Evolutionary conservation across 441 rosid genomes (phyloP).

Genomic region (Gossypium aridum): DNA sequence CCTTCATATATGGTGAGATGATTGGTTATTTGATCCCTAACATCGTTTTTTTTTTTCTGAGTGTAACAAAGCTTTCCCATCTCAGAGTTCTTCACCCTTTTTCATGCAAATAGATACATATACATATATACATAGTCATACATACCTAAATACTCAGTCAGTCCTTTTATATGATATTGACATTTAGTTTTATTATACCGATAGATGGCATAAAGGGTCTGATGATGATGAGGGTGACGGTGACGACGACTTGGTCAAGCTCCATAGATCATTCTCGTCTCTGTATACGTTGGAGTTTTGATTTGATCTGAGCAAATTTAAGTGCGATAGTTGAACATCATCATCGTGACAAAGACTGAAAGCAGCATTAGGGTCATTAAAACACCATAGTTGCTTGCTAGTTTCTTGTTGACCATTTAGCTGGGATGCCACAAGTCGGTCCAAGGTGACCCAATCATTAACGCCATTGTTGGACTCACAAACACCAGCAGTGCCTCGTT

Average conservation of each 20-base stretch:
- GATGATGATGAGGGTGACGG: conserved; percentile 48
- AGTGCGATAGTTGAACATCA: conserved; percentile 28
- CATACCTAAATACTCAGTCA: neutral
- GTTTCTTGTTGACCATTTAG: conserved; percentile 49
- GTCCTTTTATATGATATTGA: neutral
- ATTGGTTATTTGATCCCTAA: neutral
- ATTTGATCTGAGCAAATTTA: conserved; percentile 31
- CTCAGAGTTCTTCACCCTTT: conserved; percentile 10
- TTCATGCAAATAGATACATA: conserved; percentile 11
- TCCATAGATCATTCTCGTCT: conserved; percentile 49
- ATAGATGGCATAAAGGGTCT: conserved; percentile 75
- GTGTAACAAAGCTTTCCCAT: conserved; percentile 19
- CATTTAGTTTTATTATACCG: conserved; percentile 34
- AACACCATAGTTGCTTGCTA: conserved; percentile 32
- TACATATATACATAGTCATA: neutral
- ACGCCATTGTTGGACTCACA: conserved; percentile 20
- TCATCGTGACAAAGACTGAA: conserved; percentile 31
- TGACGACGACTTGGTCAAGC: conserved; percentile 45
- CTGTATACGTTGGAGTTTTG: conserved; percentile 21
- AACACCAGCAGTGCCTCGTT: conserved; percentile 7
- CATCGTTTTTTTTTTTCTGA: too few relatives aligned
- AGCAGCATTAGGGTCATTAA: conserved; percentile 35
- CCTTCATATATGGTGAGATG: neutral
- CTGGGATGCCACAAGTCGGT: conserved; percentile 87
- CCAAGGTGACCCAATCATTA: conserved; percentile 73